Conservation (phyloP, 148 eudicot species). For the Chenopodium quinoa region DNA sequence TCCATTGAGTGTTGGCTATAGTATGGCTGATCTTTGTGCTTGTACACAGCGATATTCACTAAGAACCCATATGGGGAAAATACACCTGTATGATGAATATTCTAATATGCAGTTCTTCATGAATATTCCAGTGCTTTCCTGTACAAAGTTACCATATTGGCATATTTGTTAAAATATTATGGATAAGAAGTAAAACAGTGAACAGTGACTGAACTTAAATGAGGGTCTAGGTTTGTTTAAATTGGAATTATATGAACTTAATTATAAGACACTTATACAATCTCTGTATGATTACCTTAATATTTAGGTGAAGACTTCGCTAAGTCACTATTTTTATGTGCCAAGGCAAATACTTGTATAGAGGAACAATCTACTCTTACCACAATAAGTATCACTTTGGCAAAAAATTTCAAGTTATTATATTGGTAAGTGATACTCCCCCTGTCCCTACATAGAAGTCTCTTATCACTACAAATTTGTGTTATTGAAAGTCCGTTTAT, state of each 20-base stretch:
- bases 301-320: too few relatives aligned
- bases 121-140: constrained; percentile 39
- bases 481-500: too few relatives aligned
- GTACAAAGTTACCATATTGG: neutral
- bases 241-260: neutral
- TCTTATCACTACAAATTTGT: too few relatives aligned
- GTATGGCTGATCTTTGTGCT: neutral
- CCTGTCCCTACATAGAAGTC: too few relatives aligned
- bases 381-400: too few relatives aligned
- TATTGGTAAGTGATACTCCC: too few relatives aligned
- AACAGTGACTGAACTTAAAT: neutral
- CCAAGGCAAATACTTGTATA: too few relatives aligned
- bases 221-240: neutral
- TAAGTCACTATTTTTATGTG: too few relatives aligned
- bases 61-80: constrained; percentile 36
- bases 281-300: neutral
- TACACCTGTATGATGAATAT: constrained; percentile 30
- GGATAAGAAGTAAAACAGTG: neutral
- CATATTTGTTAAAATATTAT: neutral
- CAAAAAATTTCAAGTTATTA: too few relatives aligned
- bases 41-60: constrained; percentile 31
- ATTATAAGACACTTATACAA: neutral
- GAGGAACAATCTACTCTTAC: too few relatives aligned
- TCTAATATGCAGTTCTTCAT: constrained; percentile 34
- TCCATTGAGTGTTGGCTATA: neutral